Percentiles rank a stretch among this genome's conserved stretches.
Conservation (phyloP, 2,329 filamentous ascomycete species). For the Colletotrichum abscissum region DNA sequence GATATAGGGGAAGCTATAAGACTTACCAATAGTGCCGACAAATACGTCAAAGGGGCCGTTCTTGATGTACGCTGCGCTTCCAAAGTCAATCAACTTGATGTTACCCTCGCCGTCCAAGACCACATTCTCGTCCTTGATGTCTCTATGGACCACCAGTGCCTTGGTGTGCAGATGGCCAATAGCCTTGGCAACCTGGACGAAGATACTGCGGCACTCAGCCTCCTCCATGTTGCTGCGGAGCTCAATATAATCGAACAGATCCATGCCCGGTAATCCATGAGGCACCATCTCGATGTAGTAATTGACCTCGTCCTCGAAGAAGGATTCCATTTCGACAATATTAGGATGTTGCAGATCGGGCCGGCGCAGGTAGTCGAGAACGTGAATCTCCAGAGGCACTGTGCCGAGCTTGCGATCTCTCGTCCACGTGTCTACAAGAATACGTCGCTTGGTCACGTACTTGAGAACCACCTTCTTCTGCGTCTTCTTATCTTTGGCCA, state of each 20-base stretch:
- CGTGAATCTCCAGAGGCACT: slow-evolving; percentile 96
- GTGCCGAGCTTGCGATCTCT: slow-evolving; percentile 92
- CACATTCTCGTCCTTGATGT: slow-evolving; percentile 99
- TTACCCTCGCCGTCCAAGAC: slow-evolving; percentile 94
- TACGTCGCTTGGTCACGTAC: slow-evolving; percentile 96
- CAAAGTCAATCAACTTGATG: slow-evolving; percentile 98
- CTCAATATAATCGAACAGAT: slow-evolving; percentile 99
- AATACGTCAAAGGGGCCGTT: slow-evolving; percentile 99
- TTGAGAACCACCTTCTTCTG: slow-evolving; percentile 93
- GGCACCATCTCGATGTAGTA: slow-evolving; percentile 99
- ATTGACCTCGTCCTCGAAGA: slow-evolving; percentile 85
- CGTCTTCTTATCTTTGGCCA: slow-evolving; percentile 85
- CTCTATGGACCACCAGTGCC: slow-evolving; percentile 92
- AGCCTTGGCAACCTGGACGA: slow-evolving; percentile 90
- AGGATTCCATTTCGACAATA: slow-evolving; percentile 79
- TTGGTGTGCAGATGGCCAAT: slow-evolving; percentile 92
- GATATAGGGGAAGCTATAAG: no score
- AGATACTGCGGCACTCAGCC: slow-evolving; percentile 92
- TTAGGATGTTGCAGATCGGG: slow-evolving; percentile 76
- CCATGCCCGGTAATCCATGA: slow-evolving; percentile 96
- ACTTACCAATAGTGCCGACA: slow-evolving; percentile 94
- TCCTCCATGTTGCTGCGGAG: slow-evolving; percentile 97
- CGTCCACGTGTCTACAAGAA: slow-evolving; percentile 98
- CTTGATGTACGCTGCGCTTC: slow-evolving; percentile 97
- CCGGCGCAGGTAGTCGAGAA: slow-evolving; percentile 89